phyloP scores from a whole-genome alignment of 805 yeast genomes.

The Candida schatavii region DNA sequence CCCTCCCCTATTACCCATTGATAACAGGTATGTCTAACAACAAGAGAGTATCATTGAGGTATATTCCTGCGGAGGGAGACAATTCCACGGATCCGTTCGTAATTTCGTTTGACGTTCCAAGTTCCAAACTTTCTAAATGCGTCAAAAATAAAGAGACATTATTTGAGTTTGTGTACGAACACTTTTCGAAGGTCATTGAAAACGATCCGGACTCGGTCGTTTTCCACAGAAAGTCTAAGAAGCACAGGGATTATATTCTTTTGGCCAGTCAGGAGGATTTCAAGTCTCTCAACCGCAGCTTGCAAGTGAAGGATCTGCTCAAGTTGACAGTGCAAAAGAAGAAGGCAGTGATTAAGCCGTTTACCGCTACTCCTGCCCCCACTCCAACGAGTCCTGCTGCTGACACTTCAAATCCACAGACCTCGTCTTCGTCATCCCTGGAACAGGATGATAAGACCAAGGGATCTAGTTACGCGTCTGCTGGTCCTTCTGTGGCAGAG shows the following conservation, averaged over 20 bases:
- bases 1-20: no score
- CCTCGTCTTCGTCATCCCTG: slow-evolving; percentile 1
- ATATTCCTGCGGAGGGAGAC: not conserved
- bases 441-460: slow-evolving; percentile 1
- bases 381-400: slow-evolving; percentile 4
- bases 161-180: slow-evolving; percentile 5
- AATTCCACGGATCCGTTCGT: not conserved
- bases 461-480: not conserved
- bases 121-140: slow-evolving; percentile 2
- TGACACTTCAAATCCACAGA: not conserved
- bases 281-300: slow-evolving; percentile 41
- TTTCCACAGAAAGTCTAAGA: slow-evolving; percentile 46
- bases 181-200: not conserved
- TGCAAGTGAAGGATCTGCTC: slow-evolving; percentile 45
- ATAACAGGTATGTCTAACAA: not conserved
- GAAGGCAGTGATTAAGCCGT: slow-evolving; percentile 8
- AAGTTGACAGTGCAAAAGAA: slow-evolving; percentile 28
- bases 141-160: slow-evolving; percentile 13
- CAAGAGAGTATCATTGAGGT: slow-evolving; percentile 1
- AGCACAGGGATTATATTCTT: slow-evolving; percentile 36
- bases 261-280: slow-evolving; percentile 41
- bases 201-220: not conserved
- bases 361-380: not conserved
- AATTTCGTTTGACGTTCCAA: not conserved
- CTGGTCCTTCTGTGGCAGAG: not conserved